These are phyloP conservation scores for Butyriboletus loyo DNA, from an alignment of 768 basidiomycete genomes.

Conservation along the genomic window DNA sequence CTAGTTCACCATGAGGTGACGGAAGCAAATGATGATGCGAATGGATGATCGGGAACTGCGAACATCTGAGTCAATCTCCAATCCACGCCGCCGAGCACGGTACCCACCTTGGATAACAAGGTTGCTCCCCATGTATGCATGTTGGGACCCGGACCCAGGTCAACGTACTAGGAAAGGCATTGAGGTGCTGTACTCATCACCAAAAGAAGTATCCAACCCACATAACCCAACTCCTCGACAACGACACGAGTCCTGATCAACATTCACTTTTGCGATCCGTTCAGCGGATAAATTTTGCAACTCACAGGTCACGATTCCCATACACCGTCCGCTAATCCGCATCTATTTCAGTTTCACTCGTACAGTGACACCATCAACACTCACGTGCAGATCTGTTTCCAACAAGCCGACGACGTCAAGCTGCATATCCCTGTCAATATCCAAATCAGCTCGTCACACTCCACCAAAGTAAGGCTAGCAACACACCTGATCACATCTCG, in stretches of 20 bases:
- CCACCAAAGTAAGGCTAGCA: slow-evolving; percentile 15
- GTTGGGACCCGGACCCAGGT: slow-evolving; percentile 85
- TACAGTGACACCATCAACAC: slow-evolving; percentile 22
- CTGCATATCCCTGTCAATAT: slow-evolving; percentile 61
- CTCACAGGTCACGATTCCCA: slow-evolving; percentile 82
- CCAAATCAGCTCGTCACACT: neutral
- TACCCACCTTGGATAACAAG: slow-evolving; percentile 67
- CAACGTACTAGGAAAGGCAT: slow-evolving; percentile 59
- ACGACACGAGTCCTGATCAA: slow-evolving; percentile 64
- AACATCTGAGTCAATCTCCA: neutral
- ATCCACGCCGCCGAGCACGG: neutral
- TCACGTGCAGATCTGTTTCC: slow-evolving; percentile 82
- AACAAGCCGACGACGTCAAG: slow-evolving; percentile 82
- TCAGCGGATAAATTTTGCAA: neutral
- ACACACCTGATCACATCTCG: slow-evolving; percentile 57
- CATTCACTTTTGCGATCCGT: neutral
- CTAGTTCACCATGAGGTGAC: slow-evolving; percentile 82
- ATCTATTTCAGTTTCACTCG: neutral
- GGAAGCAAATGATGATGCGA: slow-evolving; percentile 85
- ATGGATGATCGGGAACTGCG: slow-evolving; percentile 82
- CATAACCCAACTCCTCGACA: slow-evolving; percentile 78
- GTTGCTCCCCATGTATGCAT: slow-evolving; percentile 88
- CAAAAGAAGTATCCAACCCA: slow-evolving; percentile 35
- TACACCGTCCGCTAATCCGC: slow-evolving; percentile 59
- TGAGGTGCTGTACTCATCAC: slow-evolving; percentile 2